Evolutionary conservation across 176 grass and related monocot species (phyloP), one percentile per base, ranked within the genome.

Genomic region (Paspalum vaginatum): DNA sequence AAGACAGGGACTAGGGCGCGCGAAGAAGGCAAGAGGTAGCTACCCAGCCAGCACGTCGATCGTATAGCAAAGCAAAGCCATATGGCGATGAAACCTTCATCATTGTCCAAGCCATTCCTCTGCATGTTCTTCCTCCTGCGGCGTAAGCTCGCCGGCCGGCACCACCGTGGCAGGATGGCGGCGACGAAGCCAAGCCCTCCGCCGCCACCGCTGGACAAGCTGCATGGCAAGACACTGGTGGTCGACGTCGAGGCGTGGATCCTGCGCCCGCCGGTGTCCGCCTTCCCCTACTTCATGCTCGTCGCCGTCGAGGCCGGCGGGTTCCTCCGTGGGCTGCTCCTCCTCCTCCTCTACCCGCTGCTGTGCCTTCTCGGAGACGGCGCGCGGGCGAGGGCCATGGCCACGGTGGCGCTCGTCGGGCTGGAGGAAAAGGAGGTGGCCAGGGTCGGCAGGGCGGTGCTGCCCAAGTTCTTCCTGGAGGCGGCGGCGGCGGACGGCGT

Each of bases 211-310:
- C 49, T 74, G n/a, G 93, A 93, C 10, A 44, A n/a, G 42, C 75
- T 93, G 5, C 74, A 53, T 2, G 70, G 81, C 16, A 57, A 56
- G 79, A 89, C 83, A 3, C 17, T 97, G 8, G 83, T 97, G 20
- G 61, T 88, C 10, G 90, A 97, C 66, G 75, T 97, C 18, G 93
- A 97, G 10, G 79, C 63, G 40, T 89, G 83, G 66, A 84, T 97
- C 21, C 85, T 97, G 15, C 87, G 78, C 18, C 74, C 83, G n/a
- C 61, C 86, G 59, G 68, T 74, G 61, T 45, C 88, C 74, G 80
- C 67, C 47, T 97, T 97, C 83, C 72, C 80, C 4, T 97, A 87
- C 90, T 97, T 97, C 83, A 97, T 97, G 93, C 90, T 93, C 39
- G 88, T 97, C 21, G 90, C 90, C 41, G 54, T 97, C 70, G 93